phyloP scores from a whole-genome alignment of 225 moss, liverwort and hornwort genomes.

The Physcomitrellopsis africana region DNA sequence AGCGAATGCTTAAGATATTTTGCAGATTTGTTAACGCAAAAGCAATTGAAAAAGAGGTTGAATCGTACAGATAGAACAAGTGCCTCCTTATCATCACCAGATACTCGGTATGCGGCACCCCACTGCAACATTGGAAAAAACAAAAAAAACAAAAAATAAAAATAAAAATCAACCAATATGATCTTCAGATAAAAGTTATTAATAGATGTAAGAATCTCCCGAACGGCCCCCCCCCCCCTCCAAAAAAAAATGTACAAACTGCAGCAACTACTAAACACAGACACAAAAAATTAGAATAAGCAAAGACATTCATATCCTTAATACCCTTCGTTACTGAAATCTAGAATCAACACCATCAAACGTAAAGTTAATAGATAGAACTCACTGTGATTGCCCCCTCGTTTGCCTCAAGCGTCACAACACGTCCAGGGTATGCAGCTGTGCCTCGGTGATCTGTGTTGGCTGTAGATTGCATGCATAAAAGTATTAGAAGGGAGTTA shows the following conservation, averaged over 20 bases:
- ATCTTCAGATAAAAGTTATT: background rate
- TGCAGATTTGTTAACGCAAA: conserved; percentile 1
- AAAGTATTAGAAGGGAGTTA: conserved; percentile 17
- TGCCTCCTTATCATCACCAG: conserved; percentile 70
- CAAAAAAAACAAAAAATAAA: background rate
- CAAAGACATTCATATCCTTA: conserved; percentile 8
- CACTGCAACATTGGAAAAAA: conserved; percentile 34
- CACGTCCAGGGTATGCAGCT: conserved; percentile 54
- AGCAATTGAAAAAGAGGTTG: conserved; percentile 1
- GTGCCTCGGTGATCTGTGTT: conserved; percentile 76
- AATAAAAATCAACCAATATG: background rate
- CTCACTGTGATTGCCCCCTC: conserved; percentile 60
- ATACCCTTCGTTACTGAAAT: background rate
- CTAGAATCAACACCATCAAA: conserved; percentile 13
- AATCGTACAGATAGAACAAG: conserved; percentile 61
- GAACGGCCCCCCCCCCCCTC: too few species aligned
- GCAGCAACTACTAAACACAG: background rate
- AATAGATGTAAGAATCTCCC: background rate
- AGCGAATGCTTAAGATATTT: background rate
- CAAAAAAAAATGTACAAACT: background rate
- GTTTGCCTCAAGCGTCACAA: conserved; percentile 57
- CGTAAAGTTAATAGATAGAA: conserved; percentile 14
- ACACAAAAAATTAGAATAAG: background rate
- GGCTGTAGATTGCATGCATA: conserved; percentile 32
- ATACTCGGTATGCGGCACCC: conserved; percentile 72